phyloP scores from a whole-genome alignment of 2,329 filamentous ascomycete genomes.

The Fusarium bactridioides region DNA sequence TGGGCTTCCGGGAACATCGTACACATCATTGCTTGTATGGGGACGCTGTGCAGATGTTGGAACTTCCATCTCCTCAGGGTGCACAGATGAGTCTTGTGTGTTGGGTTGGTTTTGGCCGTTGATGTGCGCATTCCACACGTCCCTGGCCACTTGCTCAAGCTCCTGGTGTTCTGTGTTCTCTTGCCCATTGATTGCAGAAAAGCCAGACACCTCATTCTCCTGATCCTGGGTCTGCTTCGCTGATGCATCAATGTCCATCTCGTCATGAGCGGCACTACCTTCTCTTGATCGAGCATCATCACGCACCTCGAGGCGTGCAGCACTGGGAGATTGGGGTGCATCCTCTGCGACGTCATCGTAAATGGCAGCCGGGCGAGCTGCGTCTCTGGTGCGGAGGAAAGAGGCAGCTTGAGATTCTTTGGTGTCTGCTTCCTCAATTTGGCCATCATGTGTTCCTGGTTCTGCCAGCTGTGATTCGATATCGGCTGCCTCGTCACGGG shows the following conservation, averaged over 20 bases:
- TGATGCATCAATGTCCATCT: slow-evolving; percentile 39
- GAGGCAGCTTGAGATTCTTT: slow-evolving; percentile 13
- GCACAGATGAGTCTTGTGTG: slow-evolving; percentile 10
- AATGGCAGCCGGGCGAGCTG: slow-evolving; percentile 23
- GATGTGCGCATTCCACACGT: slow-evolving; percentile 48
- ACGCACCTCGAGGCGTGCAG: slow-evolving; percentile 37
- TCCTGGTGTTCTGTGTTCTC: slow-evolving; percentile 31
- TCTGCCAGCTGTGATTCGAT: slow-evolving; percentile 29
- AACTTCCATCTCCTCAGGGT: slow-evolving; percentile 17
- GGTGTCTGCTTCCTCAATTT: slow-evolving; percentile 1
- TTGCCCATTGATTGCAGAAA: slow-evolving; percentile 7
- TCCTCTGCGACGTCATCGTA: slow-evolving; percentile 31
- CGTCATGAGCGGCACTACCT: slow-evolving; percentile 35
- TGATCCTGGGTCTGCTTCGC: slow-evolving; percentile 9
- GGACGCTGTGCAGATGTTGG: slow-evolving; percentile 32
- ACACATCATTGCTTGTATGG: slow-evolving; percentile 30
- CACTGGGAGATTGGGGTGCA: slow-evolving; percentile 41
- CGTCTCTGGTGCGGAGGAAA: slow-evolving; percentile 22
- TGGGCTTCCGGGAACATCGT: slow-evolving; percentile 39
- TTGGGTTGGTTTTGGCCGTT: slow-evolving; percentile 40
- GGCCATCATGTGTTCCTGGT: slow-evolving; percentile 31
- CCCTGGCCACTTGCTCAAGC: slow-evolving; percentile 44
- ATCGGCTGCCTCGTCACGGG: slow-evolving; percentile 33
- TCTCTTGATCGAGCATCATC: slow-evolving; percentile 42
- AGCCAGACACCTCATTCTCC: slow-evolving; percentile 9